phyloP scores from a whole-genome alignment of 768 basidiomycete genomes.

The Mrakia gelida region DNA sequence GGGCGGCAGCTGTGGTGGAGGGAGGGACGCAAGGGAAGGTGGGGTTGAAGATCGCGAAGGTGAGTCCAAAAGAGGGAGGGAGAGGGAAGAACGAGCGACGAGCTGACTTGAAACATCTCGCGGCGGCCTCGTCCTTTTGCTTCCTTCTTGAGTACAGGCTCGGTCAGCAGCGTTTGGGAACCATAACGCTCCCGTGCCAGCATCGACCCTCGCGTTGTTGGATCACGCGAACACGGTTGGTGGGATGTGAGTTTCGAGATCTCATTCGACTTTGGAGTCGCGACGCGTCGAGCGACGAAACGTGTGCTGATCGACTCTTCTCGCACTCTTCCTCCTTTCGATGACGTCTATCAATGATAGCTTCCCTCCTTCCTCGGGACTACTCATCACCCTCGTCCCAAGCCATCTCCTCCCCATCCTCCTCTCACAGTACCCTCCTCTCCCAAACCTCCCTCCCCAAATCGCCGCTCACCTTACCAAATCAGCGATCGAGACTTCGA shows the following conservation, averaged over 20 bases:
- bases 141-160: not conserved
- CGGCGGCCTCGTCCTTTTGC: not conserved
- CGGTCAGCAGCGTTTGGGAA: not conserved
- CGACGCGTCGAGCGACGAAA: too few species aligned
- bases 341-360: not conserved
- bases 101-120: not conserved
- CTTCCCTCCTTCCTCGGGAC: not conserved
- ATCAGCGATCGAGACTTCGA: not conserved
- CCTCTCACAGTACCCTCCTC: not conserved
- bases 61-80: not conserved
- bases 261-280: not conserved
- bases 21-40: not conserved
- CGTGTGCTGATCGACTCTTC: not conserved
- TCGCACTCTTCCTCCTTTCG: too few species aligned
- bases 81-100: not conserved
- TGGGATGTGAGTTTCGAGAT: not conserved
- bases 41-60: not conserved
- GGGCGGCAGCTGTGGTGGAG: not conserved
- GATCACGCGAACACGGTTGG: not conserved
- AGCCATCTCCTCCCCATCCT: not conserved
- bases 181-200: not conserved
- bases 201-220: not conserved
- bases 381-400: not conserved
- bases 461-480: not conserved
- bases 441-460: not conserved